phyloP scores from a whole-genome alignment of 768 basidiomycete genomes.

The Dioszegia crocea region DNA sequence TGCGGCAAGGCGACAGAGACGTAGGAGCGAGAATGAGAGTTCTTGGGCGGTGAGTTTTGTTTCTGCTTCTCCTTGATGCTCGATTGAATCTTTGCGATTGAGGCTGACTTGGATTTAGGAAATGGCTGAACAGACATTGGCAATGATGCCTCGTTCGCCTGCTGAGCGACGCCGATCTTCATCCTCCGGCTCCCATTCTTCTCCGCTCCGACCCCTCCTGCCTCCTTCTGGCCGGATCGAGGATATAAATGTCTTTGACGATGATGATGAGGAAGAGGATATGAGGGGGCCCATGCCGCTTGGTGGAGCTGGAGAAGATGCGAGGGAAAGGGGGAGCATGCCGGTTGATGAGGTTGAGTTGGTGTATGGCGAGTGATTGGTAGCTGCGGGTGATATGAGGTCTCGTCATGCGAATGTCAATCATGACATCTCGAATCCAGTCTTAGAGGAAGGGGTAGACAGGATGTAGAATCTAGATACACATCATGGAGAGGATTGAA shows the following conservation, averaged over 20 bases:
- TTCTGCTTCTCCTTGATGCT: not conserved
- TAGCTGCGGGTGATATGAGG: too few species aligned
- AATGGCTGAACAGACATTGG: slow-evolving; percentile 94
- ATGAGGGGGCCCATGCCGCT: slow-evolving; percentile 64
- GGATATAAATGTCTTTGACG: slow-evolving; percentile 59
- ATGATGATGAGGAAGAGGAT: slow-evolving; percentile 65
- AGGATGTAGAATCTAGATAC: too few species aligned
- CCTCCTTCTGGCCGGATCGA: slow-evolving; percentile 55
- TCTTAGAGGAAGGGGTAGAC: too few species aligned
- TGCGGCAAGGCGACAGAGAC: slow-evolving; percentile 5
- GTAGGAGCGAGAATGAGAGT: slow-evolving; percentile 60
- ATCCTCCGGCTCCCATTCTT: slow-evolving; percentile 54
- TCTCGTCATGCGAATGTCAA: too few species aligned
- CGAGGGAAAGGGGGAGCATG: slow-evolving; percentile 37
- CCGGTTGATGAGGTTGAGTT: slow-evolving; percentile 51
- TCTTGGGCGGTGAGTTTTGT: slow-evolving; percentile 83
- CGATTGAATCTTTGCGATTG: not conserved
- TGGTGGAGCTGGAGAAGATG: slow-evolving; percentile 47
- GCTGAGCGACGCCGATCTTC: slow-evolving; percentile 66
- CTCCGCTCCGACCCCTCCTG: slow-evolving; percentile 75
- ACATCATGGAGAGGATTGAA: too few species aligned
- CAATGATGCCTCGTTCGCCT: slow-evolving; percentile 85
- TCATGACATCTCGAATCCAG: too few species aligned
- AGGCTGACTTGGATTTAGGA: slow-evolving; percentile 57
- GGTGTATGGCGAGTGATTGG: slow-evolving; percentile 44